A percentile compares a stretch with the other conserved stretches of the same genome.
phyloP scores from a whole-genome alignment of 495 filamentous ascomycete genomes.

The Aspergillus panamensis region DNA sequence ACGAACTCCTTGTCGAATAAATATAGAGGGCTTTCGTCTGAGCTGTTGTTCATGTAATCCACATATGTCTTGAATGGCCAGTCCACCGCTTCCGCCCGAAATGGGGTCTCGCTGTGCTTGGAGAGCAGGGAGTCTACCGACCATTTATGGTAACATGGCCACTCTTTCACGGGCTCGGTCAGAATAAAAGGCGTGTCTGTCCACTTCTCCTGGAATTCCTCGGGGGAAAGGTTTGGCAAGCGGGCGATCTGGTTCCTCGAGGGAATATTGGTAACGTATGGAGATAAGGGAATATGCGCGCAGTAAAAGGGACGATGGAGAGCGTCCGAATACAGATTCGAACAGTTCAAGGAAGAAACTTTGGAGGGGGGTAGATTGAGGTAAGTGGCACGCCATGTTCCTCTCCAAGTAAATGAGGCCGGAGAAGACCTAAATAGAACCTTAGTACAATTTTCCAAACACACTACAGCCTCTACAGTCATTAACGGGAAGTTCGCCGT shows the following conservation, averaged over 20 bases:
- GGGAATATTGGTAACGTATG: slow-evolving; percentile 70
- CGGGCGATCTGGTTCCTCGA: slow-evolving; percentile 66
- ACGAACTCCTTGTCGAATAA: slow-evolving; percentile 87
- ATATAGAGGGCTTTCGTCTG: slow-evolving; percentile 88
- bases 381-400: slow-evolving; percentile 82
- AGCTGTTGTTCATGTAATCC: slow-evolving; percentile 77
- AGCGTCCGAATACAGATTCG: slow-evolving; percentile 83
- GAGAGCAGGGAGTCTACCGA: slow-evolving; percentile 58
- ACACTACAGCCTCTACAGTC: not conserved
- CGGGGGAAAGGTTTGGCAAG: slow-evolving; percentile 61
- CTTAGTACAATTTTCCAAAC: slow-evolving; percentile 4
- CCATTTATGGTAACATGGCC: slow-evolving; percentile 80
- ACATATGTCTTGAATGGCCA: slow-evolving; percentile 80
- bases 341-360: slow-evolving; percentile 58
- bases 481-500: not conserved
- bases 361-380: slow-evolving; percentile 56
- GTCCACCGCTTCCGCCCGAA: slow-evolving; percentile 91
- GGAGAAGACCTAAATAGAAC: slow-evolving; percentile 33
- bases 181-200: slow-evolving; percentile 83
- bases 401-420: slow-evolving; percentile 66
- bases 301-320: slow-evolving; percentile 91
- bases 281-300: slow-evolving; percentile 64
- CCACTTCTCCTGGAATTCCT: slow-evolving; percentile 74
- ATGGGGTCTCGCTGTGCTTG: slow-evolving; percentile 62
- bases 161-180: slow-evolving; percentile 75